These are phyloP conservation scores for Claviceps capensis DNA, from an alignment of 2,329 filamentous ascomycete species.

Conservation along the genomic window DNA sequence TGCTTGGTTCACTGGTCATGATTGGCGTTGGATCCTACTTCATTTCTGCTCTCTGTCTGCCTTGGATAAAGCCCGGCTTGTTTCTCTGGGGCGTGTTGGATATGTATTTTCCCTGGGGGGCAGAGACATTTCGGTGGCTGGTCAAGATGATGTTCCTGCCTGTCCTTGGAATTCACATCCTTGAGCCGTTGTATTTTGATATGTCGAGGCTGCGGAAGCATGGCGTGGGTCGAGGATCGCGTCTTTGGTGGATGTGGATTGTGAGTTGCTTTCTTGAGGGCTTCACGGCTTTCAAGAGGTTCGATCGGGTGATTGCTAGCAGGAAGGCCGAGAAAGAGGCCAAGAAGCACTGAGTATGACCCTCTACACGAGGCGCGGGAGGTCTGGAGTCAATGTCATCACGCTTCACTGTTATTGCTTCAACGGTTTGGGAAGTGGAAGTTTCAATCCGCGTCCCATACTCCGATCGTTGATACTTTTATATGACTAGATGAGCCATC, in stretches of 20 bases:
- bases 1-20: constrained; percentile 39
- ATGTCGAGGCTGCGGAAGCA: constrained; percentile 29
- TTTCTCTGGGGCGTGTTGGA: constrained; percentile 36
- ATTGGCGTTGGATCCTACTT: constrained; percentile 40
- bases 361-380: background rate
- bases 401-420: no score
- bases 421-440: no score
- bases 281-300: constrained; percentile 31
- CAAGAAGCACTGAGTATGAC: constrained; percentile 20
- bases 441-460: no score
- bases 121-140: constrained; percentile 41
- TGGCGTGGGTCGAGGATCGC: constrained; percentile 29
- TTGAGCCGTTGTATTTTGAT: constrained; percentile 46
- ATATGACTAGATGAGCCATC: no score
- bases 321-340: constrained; percentile 27
- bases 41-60: constrained; percentile 30
- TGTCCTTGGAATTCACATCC: constrained; percentile 49
- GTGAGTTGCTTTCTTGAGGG: constrained; percentile 41
- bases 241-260: constrained; percentile 44
- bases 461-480: no score
- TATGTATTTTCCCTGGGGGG: constrained; percentile 41
- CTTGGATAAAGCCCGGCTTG: constrained; percentile 39
- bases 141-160: constrained; percentile 44
- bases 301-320: constrained; percentile 33
- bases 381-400: background rate